Evolutionary conservation across 2,329 filamentous ascomycete genomes (phyloP).

Genomic region (Onygena corvina): DNA sequence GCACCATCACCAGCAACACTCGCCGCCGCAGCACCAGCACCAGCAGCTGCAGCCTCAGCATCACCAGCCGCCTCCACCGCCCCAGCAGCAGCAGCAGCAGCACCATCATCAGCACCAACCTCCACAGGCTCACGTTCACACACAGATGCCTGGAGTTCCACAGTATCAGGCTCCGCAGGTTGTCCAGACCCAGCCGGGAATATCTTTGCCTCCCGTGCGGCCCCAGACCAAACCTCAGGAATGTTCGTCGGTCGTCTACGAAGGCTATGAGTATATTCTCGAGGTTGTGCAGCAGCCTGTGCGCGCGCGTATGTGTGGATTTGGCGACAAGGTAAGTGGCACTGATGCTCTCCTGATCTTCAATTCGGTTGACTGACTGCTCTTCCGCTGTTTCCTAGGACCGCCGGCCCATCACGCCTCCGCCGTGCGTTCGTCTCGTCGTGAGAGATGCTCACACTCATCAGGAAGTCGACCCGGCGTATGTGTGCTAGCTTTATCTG

Average conservation of each 20-base stretch:
- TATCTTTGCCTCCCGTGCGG: neutral
- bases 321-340: conserved; percentile 74
- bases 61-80: too few relatives aligned
- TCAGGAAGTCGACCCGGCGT: conserved; percentile 76
- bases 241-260: neutral
- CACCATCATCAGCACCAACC: neutral
- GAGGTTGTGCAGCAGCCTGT: conserved; percentile 81
- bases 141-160: neutral
- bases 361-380: neutral
- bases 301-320: conserved; percentile 94
- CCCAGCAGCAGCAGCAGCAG: neutral
- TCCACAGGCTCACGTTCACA: neutral
- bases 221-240: neutral
- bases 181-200: neutral
- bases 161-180: neutral
- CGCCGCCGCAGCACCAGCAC: neutral
- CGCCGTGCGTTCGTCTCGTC: conserved; percentile 76
- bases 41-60: neutral
- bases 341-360: neutral
- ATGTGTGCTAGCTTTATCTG: conserved; percentile 30
- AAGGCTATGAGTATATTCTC: conserved; percentile 41
- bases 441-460: conserved; percentile 63
- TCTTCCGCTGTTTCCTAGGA: conserved; percentile 46
- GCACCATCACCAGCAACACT: neutral
- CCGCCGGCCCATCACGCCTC: conserved; percentile 86